Evolutionary conservation across 2,329 filamentous ascomycete genomes (phyloP).

Genomic region (Cordyceps farinosa): DNA sequence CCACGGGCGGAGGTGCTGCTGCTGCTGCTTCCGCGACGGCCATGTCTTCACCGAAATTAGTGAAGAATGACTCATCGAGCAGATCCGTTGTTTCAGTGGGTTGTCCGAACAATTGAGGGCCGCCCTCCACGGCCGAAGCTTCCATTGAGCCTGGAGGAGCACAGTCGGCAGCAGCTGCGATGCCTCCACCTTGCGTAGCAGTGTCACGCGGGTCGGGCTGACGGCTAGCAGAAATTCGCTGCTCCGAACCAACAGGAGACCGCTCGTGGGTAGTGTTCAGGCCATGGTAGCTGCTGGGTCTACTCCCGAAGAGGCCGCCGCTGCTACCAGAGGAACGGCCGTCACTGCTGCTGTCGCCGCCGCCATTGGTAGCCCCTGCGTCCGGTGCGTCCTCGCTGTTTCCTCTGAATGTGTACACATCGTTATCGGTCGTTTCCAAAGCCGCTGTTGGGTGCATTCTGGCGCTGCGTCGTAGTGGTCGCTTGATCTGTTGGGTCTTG

Average conservation of each 20-base stretch:
- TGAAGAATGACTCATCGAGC: background rate
- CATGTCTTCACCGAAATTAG: background rate
- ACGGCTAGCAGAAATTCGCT: background rate
- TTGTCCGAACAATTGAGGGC: background rate
- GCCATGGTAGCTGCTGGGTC: background rate
- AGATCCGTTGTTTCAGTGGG: background rate
- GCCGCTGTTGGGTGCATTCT: background rate
- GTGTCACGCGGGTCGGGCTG: background rate
- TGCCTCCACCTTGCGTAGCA: background rate
- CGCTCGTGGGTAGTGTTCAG: background rate
- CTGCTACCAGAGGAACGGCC: background rate
- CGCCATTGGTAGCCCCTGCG: background rate
- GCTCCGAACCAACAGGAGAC: background rate
- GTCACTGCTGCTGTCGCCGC: background rate
- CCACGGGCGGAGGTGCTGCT: background rate
- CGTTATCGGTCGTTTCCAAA: background rate
- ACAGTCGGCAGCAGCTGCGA: background rate
- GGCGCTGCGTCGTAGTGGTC: background rate
- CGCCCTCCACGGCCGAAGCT: background rate
- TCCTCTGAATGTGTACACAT: background rate
- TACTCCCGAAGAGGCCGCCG: background rate
- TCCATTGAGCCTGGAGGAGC: background rate
- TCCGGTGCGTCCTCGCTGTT: background rate
- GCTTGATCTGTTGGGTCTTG: background rate
- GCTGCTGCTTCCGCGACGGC: background rate